phyloP scores from a whole-genome alignment of 805 yeast genomes.

The Saturnispora sekii region DNA sequence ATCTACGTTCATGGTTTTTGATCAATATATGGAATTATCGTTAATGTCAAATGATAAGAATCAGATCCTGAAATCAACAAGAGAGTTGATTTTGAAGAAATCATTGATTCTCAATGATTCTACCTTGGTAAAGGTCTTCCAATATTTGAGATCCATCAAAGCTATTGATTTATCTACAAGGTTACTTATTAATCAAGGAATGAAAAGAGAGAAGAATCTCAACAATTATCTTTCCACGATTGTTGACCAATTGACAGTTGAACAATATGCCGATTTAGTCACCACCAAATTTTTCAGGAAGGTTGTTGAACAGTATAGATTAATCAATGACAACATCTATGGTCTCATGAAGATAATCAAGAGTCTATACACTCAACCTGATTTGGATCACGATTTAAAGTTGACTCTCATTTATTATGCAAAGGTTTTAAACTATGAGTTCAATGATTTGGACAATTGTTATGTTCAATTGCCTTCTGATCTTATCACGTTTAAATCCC shows the following conservation, averaged over 20 bases:
- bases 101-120: constrained; percentile 19
- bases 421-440: constrained; percentile 25
- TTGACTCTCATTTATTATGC: constrained; percentile 22
- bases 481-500: constrained; percentile 20
- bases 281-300: constrained; percentile 21
- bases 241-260: constrained; percentile 20
- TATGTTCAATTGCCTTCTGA: constrained; percentile 27
- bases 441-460: constrained; percentile 27
- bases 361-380: constrained; percentile 4
- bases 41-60: constrained; percentile 18
- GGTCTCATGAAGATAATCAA: constrained; percentile 25
- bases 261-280: constrained; percentile 14
- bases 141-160: constrained; percentile 17
- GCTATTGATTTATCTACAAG: constrained; percentile 18
- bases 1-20: constrained; percentile 15
- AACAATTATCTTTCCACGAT: constrained; percentile 25
- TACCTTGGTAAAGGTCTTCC: constrained; percentile 18
- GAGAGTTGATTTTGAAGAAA: constrained; percentile 24
- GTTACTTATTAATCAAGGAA: constrained; percentile 25
- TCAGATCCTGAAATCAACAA: constrained; percentile 20
- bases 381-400: constrained; percentile 8
- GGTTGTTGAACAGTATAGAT: constrained; percentile 27
- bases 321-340: constrained; percentile 27
- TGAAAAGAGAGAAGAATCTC: constrained; percentile 18
- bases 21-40: constrained; percentile 16